Conservation (phyloP, 139 green algal species). For the Desmodesmus armatus region DNA sequence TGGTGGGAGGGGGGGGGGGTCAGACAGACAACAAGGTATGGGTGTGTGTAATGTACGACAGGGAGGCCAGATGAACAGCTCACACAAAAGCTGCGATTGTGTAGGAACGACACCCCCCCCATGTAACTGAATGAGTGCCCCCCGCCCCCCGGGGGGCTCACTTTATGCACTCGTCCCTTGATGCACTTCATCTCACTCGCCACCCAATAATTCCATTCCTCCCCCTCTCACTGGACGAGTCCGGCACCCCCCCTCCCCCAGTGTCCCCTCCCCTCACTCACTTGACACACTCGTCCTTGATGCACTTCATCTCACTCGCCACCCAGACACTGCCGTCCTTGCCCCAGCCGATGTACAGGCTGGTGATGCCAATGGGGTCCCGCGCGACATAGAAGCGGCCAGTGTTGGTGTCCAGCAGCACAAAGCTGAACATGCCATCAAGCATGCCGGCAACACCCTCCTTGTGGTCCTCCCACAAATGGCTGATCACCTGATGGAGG, state of each 20-base stretch:
- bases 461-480: conserved; percentile 86
- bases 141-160: too few species aligned
- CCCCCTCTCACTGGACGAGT: too few species aligned
- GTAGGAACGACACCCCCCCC: too few species aligned
- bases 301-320: conserved; percentile 96
- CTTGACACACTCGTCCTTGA: conserved; percentile 70
- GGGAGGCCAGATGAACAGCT: too few species aligned
- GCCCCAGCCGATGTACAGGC: conserved; percentile 93
- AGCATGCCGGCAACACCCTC: conserved; percentile 86
- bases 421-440: conserved; percentile 95
- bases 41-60: too few species aligned
- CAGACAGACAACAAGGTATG: too few species aligned
- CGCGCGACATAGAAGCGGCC: conserved; percentile 76
- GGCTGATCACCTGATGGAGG: conserved; percentile 77
- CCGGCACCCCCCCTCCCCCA: too few species aligned
- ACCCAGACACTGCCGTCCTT: conserved; percentile 92
- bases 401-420: conserved; percentile 62
- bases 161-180: conserved; percentile 60
- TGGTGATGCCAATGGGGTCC: conserved; percentile 95
- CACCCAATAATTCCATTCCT: too few species aligned
- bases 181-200: conserved; percentile 97
- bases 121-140: too few species aligned
- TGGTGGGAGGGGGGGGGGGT: too few species aligned
- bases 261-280: background rate
- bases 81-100: too few species aligned